These are phyloP conservation scores for Debaryomycetaceae sp. DNA, from an alignment of 1,139 yeast species.

Conservation along the genomic window DNA sequence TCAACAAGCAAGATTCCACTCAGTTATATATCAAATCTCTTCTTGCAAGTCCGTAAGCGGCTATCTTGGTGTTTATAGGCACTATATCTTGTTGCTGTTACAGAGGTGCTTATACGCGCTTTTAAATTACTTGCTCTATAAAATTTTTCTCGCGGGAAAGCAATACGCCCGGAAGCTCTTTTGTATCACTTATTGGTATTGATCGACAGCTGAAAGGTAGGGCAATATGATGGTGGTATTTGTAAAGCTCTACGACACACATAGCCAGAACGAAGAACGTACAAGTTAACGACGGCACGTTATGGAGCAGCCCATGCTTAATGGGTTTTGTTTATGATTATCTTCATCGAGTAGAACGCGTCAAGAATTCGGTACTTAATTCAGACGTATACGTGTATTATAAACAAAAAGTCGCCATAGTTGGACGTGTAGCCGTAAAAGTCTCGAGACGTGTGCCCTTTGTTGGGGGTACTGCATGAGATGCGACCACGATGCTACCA, in stretches of 20 bases:
- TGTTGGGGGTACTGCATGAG: neutral
- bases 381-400: constrained; percentile 2
- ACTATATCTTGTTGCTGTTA: neutral
- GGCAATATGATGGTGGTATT: too few species aligned
- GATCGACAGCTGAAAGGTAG: too few species aligned
- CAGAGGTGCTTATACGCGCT: neutral
- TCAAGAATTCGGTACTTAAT: neutral
- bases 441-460: neutral
- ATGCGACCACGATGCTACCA: neutral
- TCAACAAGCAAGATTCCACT: neutral
- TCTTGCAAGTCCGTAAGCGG: neutral
- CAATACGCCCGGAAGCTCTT: neutral
- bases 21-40: neutral
- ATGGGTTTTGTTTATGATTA: constrained; percentile 3
- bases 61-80: neutral
- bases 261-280: neutral
- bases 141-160: neutral
- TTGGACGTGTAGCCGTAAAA: constrained; percentile 3
- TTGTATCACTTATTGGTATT: too few species aligned
- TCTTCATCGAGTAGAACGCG: constrained; percentile 3
- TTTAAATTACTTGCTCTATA: neutral
- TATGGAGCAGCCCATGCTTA: neutral
- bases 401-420: neutral
- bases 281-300: neutral
- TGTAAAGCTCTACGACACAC: neutral